These are phyloP conservation scores for Juncus inflexus DNA, from an alignment of 176 grass and related monocot species.

Conservation along the genomic window DNA sequence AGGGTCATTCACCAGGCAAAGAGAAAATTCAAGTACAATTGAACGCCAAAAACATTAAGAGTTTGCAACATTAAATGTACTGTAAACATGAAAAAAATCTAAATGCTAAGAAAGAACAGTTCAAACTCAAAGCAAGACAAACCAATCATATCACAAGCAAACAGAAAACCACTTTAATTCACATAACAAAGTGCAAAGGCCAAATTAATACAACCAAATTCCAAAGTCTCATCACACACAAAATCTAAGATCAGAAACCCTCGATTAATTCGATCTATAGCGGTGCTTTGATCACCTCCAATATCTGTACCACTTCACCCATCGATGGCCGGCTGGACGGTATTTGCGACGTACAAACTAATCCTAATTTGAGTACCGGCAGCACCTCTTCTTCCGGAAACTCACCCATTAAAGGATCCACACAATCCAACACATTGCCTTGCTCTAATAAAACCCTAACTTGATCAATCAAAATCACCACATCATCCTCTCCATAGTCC, in stretches of 20 bases:
- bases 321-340: conserved; percentile 85
- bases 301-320: conserved; percentile 92
- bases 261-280: conserved; percentile 36
- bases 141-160: not conserved
- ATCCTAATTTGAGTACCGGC: conserved; percentile 79
- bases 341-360: conserved; percentile 96
- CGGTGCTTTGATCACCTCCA: conserved; percentile 89
- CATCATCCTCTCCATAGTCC: conserved; percentile 77
- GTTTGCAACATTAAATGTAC: not conserved
- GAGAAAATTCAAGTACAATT: not conserved
- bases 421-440: conserved; percentile 58
- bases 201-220: not conserved
- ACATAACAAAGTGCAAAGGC: conserved; percentile 10
- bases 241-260: conserved; percentile 35
- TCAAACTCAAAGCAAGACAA: not conserved
- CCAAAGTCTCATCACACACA: not conserved
- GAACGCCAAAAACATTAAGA: not conserved
- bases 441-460: conserved; percentile 57
- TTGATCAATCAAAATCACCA: conserved; percentile 73
- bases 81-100: no score
- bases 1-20: not conserved
- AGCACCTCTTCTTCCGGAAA: conserved; percentile 94
- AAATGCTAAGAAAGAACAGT: no score
- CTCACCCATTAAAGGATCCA: conserved; percentile 51
- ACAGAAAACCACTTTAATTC: conserved; percentile 5